Evolutionary conservation across 2,329 filamentous ascomycete species (phyloP), one percentile per base, ranked within the genome.

Genomic region (Apiospora arundinis): DNA sequence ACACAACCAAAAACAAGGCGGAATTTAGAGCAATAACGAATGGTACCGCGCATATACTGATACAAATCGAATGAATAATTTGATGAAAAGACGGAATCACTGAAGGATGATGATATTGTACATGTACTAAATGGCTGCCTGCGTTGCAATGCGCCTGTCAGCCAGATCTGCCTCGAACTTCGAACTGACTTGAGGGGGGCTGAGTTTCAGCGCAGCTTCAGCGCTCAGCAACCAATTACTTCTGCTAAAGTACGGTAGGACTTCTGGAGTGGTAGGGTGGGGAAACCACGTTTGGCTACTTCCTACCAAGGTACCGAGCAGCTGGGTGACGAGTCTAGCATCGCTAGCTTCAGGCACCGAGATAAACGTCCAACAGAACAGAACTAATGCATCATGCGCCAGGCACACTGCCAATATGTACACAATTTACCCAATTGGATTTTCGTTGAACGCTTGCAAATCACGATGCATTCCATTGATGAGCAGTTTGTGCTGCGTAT

Each of bases 161-260:
- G 52, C 52, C 28, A 21, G 28, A 60, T 37, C 32, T 40, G 37
- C 56, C n/a, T 40, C 32, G 12, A n/a, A 12, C 32, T 21, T 28
- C 32, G 28, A n/a, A 21, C 16, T 21, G 9, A 9, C 28, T 37
- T 28, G 52, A 60, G 25, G 28, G 52, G 32, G 56, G 56, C 56
- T 63, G 56, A n/a, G 56, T 63, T 63, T 63, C 56, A 37, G 28
- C 28, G 7, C 25, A 40, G 21, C 56, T 63, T 60, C 52, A 60
- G 52, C 28, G 16, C 28, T 4, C 28, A 37, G 28, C 52, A 32
- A 12, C 49, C 18, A 16, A 23, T n/a, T 56, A 18, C 11, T 45
- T 45, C 42, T 45, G 40, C 12, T 14, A 3, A 23, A 6, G 32
- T 32, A 32, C 32, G 3, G 32, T 25, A 14, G 4, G 4, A 4